Evolutionary conservation across 1,284 basidiomycete species (phyloP).

Genomic region (Apiotrichum veenhuisii): DNA sequence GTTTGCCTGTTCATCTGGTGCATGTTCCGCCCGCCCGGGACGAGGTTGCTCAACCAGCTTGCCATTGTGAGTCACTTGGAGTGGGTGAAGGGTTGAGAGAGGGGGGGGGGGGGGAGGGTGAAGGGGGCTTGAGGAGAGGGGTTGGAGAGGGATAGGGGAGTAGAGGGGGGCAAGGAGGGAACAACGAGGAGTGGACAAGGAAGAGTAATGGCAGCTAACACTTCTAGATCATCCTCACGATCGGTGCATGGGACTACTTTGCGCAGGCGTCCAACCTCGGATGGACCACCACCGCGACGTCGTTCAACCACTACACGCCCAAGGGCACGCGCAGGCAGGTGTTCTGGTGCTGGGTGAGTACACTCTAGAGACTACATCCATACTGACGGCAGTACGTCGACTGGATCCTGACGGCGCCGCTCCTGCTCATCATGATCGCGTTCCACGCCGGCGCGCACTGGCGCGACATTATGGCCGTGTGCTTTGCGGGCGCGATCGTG

Average conservation of each 20-base stretch:
- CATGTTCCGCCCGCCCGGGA: conserved; percentile 50
- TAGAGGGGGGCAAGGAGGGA: not conserved
- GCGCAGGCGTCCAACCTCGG: conserved; percentile 63
- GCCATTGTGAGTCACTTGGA: conserved; percentile 35
- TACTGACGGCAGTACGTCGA: conserved; percentile 52
- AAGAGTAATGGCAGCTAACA: not conserved
- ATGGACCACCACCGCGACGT: conserved; percentile 54
- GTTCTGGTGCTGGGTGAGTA: conserved; percentile 51
- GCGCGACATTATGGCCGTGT: conserved; percentile 54
- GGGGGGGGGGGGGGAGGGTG: no score
- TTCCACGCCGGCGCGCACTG: conserved; percentile 57
- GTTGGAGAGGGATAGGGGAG: not conserved
- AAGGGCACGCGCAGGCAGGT: conserved; percentile 53
- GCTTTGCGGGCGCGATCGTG: conserved; percentile 53
- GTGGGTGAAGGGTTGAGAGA: not conserved
- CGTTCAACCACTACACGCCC: conserved; percentile 50
- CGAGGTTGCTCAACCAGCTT: conserved; percentile 55
- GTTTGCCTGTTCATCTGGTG: conserved; percentile 50
- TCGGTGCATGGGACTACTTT: conserved; percentile 54
- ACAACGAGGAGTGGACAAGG: not conserved
- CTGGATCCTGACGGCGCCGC: conserved; percentile 58
- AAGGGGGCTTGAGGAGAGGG: no score
- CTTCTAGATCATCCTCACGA: conserved; percentile 51
- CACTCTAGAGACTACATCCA: not conserved
- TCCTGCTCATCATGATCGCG: conserved; percentile 56